phyloP scores from a whole-genome alignment of 2,329 filamentous ascomycete genomes.

The Pyricularia sp. region DNA sequence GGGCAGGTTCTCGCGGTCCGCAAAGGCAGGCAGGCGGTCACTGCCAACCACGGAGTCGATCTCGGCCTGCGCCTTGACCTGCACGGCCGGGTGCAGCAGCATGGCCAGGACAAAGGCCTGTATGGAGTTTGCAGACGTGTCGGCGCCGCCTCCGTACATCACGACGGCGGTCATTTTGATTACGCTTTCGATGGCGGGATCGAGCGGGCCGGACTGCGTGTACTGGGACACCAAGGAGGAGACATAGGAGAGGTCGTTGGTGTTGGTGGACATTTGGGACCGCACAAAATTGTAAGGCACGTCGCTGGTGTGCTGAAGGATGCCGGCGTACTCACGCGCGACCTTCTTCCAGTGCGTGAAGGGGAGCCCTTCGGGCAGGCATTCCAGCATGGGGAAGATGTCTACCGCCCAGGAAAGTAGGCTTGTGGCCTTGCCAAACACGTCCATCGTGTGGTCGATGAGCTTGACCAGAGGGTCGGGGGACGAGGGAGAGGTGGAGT shows the following conservation, averaged over 20 bases:
- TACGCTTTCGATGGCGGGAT: neutral
- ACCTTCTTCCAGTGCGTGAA: constrained; percentile 16
- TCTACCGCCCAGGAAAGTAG: constrained; percentile 19
- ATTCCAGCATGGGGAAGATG: constrained; percentile 15
- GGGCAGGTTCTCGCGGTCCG: constrained; percentile 19
- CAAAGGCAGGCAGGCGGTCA: constrained; percentile 19
- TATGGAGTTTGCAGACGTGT: constrained; percentile 38
- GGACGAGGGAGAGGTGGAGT: constrained; percentile 13
- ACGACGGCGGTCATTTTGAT: neutral
- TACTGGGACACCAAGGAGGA: neutral
- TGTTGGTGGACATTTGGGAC: constrained; percentile 8
- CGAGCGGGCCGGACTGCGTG: no score
- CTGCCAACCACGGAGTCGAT: constrained; percentile 26
- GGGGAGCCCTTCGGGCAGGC: constrained; percentile 19
- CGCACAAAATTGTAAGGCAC: constrained; percentile 15
- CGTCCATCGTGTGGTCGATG: constrained; percentile 11
- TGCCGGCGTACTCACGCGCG: constrained; percentile 9
- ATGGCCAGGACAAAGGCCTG: constrained; percentile 37
- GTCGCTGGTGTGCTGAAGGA: constrained; percentile 8
- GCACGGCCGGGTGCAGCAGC: constrained; percentile 31
- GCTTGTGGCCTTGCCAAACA: constrained; percentile 11
- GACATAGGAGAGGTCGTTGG: neutral
- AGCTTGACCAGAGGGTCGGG: constrained; percentile 15
- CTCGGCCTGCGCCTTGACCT: constrained; percentile 31
- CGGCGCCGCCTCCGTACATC: constrained; percentile 37